phyloP scores from a whole-genome alignment of 2,329 filamentous ascomycete species.

The Curvularia eragrostidis region DNA sequence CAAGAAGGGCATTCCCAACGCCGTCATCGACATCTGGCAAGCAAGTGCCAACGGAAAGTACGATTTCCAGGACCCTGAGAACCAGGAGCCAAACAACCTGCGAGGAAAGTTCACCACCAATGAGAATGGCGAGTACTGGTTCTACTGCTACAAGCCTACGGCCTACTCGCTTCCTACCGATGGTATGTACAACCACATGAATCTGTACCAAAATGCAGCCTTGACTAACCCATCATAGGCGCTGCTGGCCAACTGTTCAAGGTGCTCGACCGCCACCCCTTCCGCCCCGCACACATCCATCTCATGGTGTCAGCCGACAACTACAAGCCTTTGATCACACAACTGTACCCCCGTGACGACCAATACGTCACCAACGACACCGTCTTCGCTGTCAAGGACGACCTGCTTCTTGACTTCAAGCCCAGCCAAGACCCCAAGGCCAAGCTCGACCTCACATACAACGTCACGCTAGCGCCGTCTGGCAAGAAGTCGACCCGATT shows the following conservation, averaged over 20 bases:
- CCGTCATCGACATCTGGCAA: conserved; percentile 81
- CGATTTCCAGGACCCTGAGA: conserved; percentile 76
- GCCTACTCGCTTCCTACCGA: conserved; percentile 74
- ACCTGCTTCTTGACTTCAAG: conserved; percentile 64
- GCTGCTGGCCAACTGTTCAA: conserved; percentile 62
- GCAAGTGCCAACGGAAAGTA: conserved; percentile 77
- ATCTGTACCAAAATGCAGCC: neutral
- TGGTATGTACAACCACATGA: conserved; percentile 46
- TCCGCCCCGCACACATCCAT: conserved; percentile 68
- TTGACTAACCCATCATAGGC: conserved; percentile 30
- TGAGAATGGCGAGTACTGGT: conserved; percentile 72
- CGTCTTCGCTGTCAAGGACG: conserved; percentile 68
- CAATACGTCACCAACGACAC: conserved; percentile 65
- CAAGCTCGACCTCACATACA: conserved; percentile 66
- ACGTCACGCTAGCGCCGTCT: conserved; percentile 62
- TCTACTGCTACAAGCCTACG: conserved; percentile 78
- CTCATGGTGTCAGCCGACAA: conserved; percentile 62
- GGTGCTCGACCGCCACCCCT: conserved; percentile 64
- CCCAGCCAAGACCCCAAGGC: conserved; percentile 62
- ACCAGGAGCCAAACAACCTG: conserved; percentile 75
- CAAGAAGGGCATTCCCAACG: conserved; percentile 69
- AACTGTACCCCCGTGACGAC: conserved; percentile 66
- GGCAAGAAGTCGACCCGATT: conserved; percentile 41
- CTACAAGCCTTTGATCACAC: conserved; percentile 64
- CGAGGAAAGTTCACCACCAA: conserved; percentile 77